Conservation (phyloP, 2,329 filamentous ascomycete species). For the Penicillium olsonii region DNA sequence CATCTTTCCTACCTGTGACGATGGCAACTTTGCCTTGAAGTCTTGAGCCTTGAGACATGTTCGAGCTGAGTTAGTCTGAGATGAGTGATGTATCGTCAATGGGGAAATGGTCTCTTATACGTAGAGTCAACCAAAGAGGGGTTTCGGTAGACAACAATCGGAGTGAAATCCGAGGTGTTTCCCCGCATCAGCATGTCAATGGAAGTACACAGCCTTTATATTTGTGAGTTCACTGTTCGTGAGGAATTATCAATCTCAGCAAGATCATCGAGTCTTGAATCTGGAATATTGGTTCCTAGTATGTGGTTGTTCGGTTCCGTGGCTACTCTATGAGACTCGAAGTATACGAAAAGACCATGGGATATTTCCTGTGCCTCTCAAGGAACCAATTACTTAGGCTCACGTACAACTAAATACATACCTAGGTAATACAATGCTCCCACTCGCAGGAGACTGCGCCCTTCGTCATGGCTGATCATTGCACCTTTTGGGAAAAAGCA, state of each 20-base stretch:
- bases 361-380: too few species aligned
- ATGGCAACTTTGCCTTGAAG: conserved; percentile 49
- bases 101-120: neutral
- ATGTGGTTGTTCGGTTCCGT: too few species aligned
- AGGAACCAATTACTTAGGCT: too few species aligned
- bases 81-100: neutral
- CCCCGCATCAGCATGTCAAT: conserved; percentile 13
- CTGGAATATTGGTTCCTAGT: too few species aligned
- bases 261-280: too few species aligned
- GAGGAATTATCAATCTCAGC: too few species aligned
- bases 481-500: neutral
- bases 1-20: conserved; percentile 42
- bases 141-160: conserved; percentile 11
- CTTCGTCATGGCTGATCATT: neutral
- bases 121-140: conserved; percentile 13
- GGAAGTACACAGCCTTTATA: neutral
- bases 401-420: too few species aligned
- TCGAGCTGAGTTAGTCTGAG: too few species aligned
- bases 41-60: conserved; percentile 29
- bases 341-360: too few species aligned
- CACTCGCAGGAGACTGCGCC: too few species aligned
- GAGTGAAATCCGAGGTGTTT: conserved; percentile 21
- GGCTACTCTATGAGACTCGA: too few species aligned
- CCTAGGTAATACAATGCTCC: too few species aligned
- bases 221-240: neutral